Conservation (phyloP, 2,329 filamentous ascomycete genomes). For the Monosporascus sp. region DNA sequence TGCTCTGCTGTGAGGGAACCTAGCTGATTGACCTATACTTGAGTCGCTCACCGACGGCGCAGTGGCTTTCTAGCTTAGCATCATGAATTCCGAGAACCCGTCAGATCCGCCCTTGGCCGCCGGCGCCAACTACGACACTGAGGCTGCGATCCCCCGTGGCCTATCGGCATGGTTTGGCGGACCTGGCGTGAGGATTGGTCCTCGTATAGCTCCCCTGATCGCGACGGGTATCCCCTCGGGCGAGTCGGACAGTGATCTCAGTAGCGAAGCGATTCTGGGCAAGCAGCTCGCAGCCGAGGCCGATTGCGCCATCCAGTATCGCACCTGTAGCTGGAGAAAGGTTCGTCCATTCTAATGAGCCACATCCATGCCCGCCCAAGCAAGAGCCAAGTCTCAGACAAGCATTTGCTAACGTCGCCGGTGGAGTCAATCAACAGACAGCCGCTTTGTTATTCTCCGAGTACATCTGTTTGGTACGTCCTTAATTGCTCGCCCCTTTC, state of each 20-base stretch:
- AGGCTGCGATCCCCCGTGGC: constrained; percentile 35
- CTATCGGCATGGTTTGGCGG: constrained; percentile 35
- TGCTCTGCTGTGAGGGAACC: no score
- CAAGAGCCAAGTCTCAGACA: constrained; percentile 6
- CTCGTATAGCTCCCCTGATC: constrained; percentile 44
- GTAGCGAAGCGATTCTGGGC: constrained; percentile 43
- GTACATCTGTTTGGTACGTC: constrained; percentile 74
- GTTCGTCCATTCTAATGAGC: constrained; percentile 31
- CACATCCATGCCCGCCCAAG: constrained; percentile 1
- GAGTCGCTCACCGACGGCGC: not conserved
- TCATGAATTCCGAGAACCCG: constrained; percentile 16
- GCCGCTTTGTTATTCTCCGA: constrained; percentile 87
- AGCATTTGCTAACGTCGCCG: constrained; percentile 6
- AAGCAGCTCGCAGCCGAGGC: constrained; percentile 73
- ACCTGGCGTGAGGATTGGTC: constrained; percentile 37
- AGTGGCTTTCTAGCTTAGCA: not conserved
- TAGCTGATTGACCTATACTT: no score
- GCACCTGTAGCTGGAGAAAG: constrained; percentile 92
- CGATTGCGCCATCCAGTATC: constrained; percentile 78
- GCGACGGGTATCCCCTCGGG: constrained; percentile 10
- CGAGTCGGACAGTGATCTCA: constrained; percentile 39
- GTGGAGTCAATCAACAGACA: constrained; percentile 46
- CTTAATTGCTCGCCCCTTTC: not conserved
- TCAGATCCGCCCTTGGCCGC: constrained; percentile 14
- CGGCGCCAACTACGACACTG: constrained; percentile 47